Evolutionary conservation across 331 rosid genomes (phyloP).

Genomic region (Rosa hybrid): DNA sequence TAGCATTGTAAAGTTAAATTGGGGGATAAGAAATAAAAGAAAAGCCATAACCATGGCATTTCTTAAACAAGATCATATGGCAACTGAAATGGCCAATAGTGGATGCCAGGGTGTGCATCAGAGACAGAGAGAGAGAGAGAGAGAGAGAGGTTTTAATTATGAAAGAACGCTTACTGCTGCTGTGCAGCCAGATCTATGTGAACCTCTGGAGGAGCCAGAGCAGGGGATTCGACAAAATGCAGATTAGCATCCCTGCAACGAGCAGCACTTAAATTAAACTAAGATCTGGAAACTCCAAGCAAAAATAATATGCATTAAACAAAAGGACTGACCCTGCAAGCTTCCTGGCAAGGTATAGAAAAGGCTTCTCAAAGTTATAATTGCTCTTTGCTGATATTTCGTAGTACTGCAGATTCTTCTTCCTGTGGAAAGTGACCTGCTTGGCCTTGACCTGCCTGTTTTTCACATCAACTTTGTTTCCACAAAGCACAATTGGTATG

Average conservation of each 20-base stretch:
- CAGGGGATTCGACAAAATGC: constrained; percentile 48
- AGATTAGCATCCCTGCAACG: constrained; percentile 33
- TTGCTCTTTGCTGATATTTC: constrained; percentile 88
- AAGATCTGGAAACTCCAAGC: not conserved
- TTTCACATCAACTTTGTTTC: constrained; percentile 78
- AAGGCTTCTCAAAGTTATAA: constrained; percentile 84
- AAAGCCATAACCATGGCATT: not conserved
- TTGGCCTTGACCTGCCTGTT: constrained; percentile 74
- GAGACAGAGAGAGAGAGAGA: not conserved
- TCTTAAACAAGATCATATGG: not conserved
- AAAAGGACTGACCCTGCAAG: constrained; percentile 61
- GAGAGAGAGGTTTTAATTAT: not conserved
- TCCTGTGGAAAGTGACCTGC: constrained; percentile 78
- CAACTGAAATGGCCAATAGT: not conserved
- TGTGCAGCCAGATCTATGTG: constrained; percentile 46
- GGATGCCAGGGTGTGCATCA: not conserved
- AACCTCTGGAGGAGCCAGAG: constrained; percentile 52
- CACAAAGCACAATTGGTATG: constrained; percentile 71
- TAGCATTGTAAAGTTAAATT: not conserved
- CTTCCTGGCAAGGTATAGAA: constrained; percentile 78
- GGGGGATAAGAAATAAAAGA: not conserved
- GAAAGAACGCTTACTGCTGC: constrained; percentile 30
- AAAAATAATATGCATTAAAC: not conserved
- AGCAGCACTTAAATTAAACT: not conserved
- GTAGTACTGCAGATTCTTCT: constrained; percentile 75